Percentiles rank a stretch among this genome's conserved stretches.
phyloP scores from a whole-genome alignment of 2,329 filamentous ascomycete genomes.

The Fusarium beomiforme region DNA sequence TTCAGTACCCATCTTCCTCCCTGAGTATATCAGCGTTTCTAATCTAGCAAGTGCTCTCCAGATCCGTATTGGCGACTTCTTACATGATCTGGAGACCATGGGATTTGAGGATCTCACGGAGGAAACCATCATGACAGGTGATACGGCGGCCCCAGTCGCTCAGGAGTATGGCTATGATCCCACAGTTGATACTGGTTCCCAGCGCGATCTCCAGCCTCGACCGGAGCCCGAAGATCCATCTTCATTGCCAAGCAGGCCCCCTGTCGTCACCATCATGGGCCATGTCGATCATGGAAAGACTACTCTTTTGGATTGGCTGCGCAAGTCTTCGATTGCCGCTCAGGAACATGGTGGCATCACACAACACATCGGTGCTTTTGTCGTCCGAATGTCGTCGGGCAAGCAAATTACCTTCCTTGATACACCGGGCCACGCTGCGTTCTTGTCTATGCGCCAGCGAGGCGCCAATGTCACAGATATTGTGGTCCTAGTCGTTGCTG shows the following conservation, averaged over 20 bases:
- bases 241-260: slow-evolving; percentile 77
- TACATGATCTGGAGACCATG: slow-evolving; percentile 80
- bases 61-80: slow-evolving; percentile 75
- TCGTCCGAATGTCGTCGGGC: slow-evolving; percentile 84
- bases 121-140: slow-evolving; percentile 88
- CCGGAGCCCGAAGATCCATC: slow-evolving; percentile 75
- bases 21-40: slow-evolving; percentile 90
- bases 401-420: slow-evolving; percentile 96
- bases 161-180: slow-evolving; percentile 94
- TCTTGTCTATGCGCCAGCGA: slow-evolving; percentile 93
- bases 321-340: slow-evolving; percentile 90
- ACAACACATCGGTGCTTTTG: slow-evolving; percentile 98
- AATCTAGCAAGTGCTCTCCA: slow-evolving; percentile 81
- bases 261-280: slow-evolving; percentile 98
- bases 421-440: slow-evolving; percentile 95
- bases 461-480: slow-evolving; percentile 98
- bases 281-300: slow-evolving; percentile 99
- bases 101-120: slow-evolving; percentile 88
- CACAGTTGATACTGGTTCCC: slow-evolving; percentile 73
- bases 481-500: slow-evolving; percentile 93
- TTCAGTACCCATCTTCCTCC: slow-evolving; percentile 74
- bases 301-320: slow-evolving; percentile 91
- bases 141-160: slow-evolving; percentile 89
- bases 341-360: slow-evolving; percentile 97
- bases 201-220: slow-evolving; percentile 76